Evolutionary conservation across 495 filamentous ascomycete genomes (phyloP).

Genomic region (Tuber aestivum): DNA sequence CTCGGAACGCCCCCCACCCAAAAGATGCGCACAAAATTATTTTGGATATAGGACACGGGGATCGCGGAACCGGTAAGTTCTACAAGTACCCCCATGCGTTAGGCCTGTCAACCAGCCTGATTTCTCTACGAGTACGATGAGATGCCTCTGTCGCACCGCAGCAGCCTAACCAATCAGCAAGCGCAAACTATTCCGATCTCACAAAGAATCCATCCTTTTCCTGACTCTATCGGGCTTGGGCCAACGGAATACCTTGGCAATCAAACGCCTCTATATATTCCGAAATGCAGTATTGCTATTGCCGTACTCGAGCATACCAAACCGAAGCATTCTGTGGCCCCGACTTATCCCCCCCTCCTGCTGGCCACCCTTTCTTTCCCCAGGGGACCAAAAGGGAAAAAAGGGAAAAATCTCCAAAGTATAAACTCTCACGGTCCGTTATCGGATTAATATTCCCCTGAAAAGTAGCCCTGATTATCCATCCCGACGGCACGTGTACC

Average conservation of each 20-base stretch:
- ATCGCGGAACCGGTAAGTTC: conserved; percentile 17
- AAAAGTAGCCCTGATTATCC: neutral
- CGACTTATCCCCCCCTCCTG: neutral
- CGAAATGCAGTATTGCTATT: too few species aligned
- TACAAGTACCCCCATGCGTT: conserved; percentile 18
- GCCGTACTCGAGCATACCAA: too few species aligned
- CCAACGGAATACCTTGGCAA: neutral
- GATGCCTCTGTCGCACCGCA: conserved; percentile 13
- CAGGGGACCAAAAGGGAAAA: neutral
- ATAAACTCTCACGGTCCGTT: neutral
- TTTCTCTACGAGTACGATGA: conserved; percentile 19
- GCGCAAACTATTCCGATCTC: neutral
- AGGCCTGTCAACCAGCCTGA: conserved; percentile 11
- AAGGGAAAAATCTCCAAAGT: neutral
- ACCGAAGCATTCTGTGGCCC: neutral
- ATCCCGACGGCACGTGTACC: neutral
- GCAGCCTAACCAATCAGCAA: neutral
- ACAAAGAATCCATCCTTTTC: neutral
- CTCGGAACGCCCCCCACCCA: conserved; percentile 11
- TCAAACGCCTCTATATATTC: neutral
- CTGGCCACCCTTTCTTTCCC: neutral
- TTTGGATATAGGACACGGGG: conserved; percentile 15
- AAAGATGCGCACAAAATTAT: conserved; percentile 4
- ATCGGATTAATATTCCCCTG: neutral
- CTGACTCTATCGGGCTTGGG: neutral